A percentile compares a stretch with the other conserved stretches of the same genome.
Evolutionary conservation across 1,139 yeast species (phyloP).

Genomic region (Suhomyces yuchorum): DNA sequence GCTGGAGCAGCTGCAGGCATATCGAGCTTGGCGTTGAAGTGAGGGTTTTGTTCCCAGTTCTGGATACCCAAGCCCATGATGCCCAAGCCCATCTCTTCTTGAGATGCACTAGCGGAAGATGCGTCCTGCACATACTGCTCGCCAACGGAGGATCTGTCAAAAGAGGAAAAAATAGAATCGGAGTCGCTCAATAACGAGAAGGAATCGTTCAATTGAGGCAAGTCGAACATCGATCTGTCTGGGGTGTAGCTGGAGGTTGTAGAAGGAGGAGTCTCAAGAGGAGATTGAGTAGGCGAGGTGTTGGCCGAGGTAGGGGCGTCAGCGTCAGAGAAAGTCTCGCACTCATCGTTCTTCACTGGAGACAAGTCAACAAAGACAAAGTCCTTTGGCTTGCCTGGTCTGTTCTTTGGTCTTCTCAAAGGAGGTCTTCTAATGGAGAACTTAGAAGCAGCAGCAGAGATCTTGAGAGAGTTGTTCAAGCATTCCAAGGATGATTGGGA

Average conservation of each 20-base stretch:
- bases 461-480: slow-evolving; percentile 47
- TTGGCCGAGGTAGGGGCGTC: slow-evolving; percentile 5
- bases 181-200: slow-evolving; percentile 16
- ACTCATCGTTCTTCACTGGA: slow-evolving; percentile 45
- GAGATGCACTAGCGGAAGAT: slow-evolving; percentile 5
- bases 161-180: slow-evolving; percentile 17
- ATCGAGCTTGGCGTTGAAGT: slow-evolving; percentile 2
- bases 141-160: slow-evolving; percentile 16
- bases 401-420: slow-evolving; percentile 52
- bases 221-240: slow-evolving; percentile 18
- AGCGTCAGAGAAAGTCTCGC: slow-evolving; percentile 14
- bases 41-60: slow-evolving; percentile 15
- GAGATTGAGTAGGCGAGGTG: slow-evolving; percentile 14
- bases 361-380: slow-evolving; percentile 58
- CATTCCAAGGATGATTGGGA: slow-evolving; percentile 37
- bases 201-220: slow-evolving; percentile 18
- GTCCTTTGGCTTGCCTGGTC: slow-evolving; percentile 54
- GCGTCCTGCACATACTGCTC: slow-evolving; percentile 17
- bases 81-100: slow-evolving; percentile 27
- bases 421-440: slow-evolving; percentile 48
- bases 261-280: slow-evolving; percentile 11
- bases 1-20: not conserved
- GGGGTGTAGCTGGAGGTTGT: slow-evolving; percentile 2
- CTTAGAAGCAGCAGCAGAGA: slow-evolving; percentile 40
- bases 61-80: slow-evolving; percentile 24